phyloP scores from a whole-genome alignment of 2,329 filamentous ascomycete species.

The Aspergillus hortae region DNA sequence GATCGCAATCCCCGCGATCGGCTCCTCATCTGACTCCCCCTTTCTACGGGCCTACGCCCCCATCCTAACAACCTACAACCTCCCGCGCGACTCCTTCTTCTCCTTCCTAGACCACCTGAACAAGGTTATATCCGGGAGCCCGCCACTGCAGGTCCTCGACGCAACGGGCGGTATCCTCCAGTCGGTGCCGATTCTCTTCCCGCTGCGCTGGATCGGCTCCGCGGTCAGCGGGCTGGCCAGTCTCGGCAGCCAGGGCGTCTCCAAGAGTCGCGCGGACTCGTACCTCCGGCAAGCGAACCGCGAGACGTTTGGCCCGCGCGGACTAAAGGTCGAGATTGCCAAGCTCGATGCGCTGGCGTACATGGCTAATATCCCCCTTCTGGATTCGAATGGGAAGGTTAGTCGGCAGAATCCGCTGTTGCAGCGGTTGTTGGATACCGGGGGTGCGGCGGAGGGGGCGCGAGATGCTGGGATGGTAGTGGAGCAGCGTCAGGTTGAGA shows the following conservation, averaged over 20 bases:
- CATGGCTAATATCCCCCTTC: neutral
- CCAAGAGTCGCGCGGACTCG: conserved; percentile 2
- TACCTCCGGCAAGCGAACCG: neutral
- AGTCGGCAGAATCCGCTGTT: neutral
- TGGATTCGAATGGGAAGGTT: conserved; percentile 2
- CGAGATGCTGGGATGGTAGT: neutral
- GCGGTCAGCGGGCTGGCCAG: conserved; percentile 2
- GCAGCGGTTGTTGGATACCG: neutral
- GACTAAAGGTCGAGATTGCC: neutral
- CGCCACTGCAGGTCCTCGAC: conserved; percentile 3
- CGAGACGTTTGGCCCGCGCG: neutral
- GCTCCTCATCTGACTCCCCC: neutral
- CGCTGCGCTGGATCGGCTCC: neutral
- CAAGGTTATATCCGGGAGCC: neutral
- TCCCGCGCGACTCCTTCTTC: conserved; percentile 2
- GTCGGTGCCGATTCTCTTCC: conserved; percentile 1
- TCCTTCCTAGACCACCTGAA: conserved; percentile 1
- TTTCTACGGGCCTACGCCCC: conserved; percentile 2
- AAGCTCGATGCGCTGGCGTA: conserved; percentile 3
- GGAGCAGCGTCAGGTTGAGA: neutral
- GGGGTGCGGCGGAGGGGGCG: neutral
- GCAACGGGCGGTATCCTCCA: neutral
- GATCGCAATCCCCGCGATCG: conserved; percentile 1
- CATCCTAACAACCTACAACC: neutral
- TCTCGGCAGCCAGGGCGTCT: conserved; percentile 2